A percentile compares a stretch with the other conserved stretches of the same genome.
Conservation (phyloP, 805 yeast genomes). For the Candida glaebosa region DNA sequence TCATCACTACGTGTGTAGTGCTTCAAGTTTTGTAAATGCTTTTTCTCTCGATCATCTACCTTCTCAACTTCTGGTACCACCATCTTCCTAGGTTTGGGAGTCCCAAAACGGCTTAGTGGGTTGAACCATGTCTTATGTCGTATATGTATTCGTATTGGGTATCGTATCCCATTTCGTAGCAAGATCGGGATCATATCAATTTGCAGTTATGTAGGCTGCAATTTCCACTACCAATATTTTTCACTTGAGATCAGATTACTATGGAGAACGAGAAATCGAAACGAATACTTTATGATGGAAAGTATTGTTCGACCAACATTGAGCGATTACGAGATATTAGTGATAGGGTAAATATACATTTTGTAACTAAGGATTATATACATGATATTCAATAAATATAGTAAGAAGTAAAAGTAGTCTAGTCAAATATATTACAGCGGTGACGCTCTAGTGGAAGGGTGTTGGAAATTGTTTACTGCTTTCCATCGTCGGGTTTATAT, state of each 20-base stretch:
- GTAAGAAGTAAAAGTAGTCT: too few relatives aligned
- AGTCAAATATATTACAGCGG: too few relatives aligned
- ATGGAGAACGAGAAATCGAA: too few relatives aligned
- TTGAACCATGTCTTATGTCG: slow-evolving; percentile 2
- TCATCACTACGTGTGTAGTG: slow-evolving; percentile 10
- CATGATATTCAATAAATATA: too few relatives aligned
- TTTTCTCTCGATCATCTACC: slow-evolving; percentile 4
- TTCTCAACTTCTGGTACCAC: slow-evolving; percentile 8
- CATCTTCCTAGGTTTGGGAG: neutral
- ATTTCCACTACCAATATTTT: neutral
- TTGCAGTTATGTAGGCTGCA: neutral
- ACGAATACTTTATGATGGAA: too few relatives aligned
- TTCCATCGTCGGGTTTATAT: slow-evolving; percentile 10
- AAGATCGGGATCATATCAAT: neutral
- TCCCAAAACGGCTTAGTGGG: neutral
- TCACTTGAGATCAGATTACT: neutral
- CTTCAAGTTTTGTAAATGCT: slow-evolving; percentile 7
- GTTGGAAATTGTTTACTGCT: neutral
- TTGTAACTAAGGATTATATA: too few relatives aligned
- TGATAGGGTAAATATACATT: too few relatives aligned
- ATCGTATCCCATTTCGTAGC: slow-evolving; percentile 1
- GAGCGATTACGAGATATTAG: too few relatives aligned
- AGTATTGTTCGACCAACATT: too few relatives aligned
- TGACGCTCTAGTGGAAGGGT: too few relatives aligned
- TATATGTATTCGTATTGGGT: neutral